A percentile compares a stretch with the other conserved stretches of the same genome.
These are phyloP conservation scores for Paratinospora sagittata DNA, from an alignment of 164 flowering plant genomes.

Conservation along the genomic window DNA sequence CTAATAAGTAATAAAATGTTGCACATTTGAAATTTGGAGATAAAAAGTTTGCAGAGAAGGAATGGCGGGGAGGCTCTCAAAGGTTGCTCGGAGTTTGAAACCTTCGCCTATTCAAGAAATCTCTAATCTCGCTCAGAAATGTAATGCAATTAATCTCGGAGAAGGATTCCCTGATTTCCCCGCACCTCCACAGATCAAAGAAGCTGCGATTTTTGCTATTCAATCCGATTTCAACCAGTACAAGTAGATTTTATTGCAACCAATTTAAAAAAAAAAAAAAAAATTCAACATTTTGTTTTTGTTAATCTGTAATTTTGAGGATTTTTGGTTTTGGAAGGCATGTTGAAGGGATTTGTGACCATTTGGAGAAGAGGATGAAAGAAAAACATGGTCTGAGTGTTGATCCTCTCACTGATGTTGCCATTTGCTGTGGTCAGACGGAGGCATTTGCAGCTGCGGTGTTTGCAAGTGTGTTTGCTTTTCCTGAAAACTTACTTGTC, in stretches of 20 bases:
- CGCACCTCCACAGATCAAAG: slow-evolving; percentile 51
- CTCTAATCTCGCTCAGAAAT: slow-evolving; percentile 63
- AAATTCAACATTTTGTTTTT: background rate
- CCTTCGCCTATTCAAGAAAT: slow-evolving; percentile 75
- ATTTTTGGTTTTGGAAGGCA: slow-evolving; percentile 33
- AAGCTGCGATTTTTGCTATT: slow-evolving; percentile 78
- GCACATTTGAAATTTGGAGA: background rate
- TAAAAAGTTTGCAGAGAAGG: slow-evolving; percentile 4
- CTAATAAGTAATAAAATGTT: background rate
- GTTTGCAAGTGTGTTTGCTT: slow-evolving; percentile 48
- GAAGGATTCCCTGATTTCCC: slow-evolving; percentile 90
- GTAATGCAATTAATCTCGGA: slow-evolving; percentile 77
- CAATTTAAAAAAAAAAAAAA: too few species aligned
- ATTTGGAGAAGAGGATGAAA: slow-evolving; percentile 43
- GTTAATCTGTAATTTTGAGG: background rate
- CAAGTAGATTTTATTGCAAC: slow-evolving; percentile 33
- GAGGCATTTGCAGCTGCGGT: slow-evolving; percentile 83
- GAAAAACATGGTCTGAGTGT: slow-evolving; percentile 45
- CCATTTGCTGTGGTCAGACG: slow-evolving; percentile 75
- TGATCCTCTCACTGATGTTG: slow-evolving; percentile 59
- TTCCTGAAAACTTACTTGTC: background rate
- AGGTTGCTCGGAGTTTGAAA: slow-evolving; percentile 40
- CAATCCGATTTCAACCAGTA: slow-evolving; percentile 76
- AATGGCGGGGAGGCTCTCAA: slow-evolving; percentile 44
- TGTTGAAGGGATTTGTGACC: slow-evolving; percentile 72